Evolutionary conservation across 352 stramenopile genomes (phyloP), one percentile per base, ranked within the genome.

Genomic region (Globisporangium carolinianum): DNA sequence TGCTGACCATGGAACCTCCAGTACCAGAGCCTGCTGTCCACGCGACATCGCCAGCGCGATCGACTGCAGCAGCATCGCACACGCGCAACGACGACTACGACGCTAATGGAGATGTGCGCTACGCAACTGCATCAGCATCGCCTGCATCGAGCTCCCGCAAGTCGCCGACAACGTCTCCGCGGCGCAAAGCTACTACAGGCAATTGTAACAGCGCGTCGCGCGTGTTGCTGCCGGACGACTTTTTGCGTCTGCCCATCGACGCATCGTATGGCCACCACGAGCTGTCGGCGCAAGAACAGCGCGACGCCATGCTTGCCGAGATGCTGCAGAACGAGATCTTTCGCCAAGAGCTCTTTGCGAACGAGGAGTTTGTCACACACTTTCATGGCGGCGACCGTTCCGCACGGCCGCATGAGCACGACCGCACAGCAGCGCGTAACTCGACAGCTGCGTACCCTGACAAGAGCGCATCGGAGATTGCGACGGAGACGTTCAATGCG

Each of bases 321-420:
- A 94, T 92, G 84, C 51, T 94, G 48, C 84, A 94, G 61, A 83
- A 91, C 53, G 80, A 92, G 65, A 83, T 91, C 59, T 91, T 93
- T 60, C 80, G 82, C 12, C 63, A 91, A 52, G 69, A 94, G 52
- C 62, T 94, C 38, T 58, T 91, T 17, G 73, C 67, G 12, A 86
- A 75, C 45, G 66, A 89, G 24, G 83, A 94, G 58, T 86, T 91
- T 53, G 79, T 73, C n/a, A 69, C 66, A 41, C 81, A 94, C 56
- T 91, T 94, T 52, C 58, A 77, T 18, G 63, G 56, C 43, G 55
- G 73, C 53, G 3, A 8, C 59, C 24, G 24, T 32, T 32, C 24
- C 24, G 24, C 24, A 32, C 24, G 24, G 3, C 24, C 1, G 24
- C 24, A 32, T 32, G 24, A 32, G 24, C 24, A 3, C 24, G 53